These are phyloP conservation scores for Phragmites australis DNA, from an alignment of 176 grass and related monocot genomes.

Conservation along the genomic window DNA sequence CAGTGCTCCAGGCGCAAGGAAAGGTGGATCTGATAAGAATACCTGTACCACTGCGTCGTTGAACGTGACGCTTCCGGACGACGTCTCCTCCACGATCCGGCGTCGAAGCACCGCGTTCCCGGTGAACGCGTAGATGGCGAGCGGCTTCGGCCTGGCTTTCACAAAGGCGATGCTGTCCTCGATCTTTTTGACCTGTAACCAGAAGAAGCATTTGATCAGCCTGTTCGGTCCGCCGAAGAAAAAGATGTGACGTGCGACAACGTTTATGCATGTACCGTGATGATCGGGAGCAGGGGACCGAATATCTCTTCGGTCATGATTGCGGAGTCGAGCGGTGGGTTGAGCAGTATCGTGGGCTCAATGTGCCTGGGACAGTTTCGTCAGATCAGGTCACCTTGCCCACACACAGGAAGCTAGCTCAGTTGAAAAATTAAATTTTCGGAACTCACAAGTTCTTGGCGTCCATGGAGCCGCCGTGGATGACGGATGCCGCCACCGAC, in stretches of 20 bases:
- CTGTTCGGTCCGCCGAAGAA: neutral
- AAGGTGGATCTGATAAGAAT: neutral
- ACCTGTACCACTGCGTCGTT: conserved; percentile 87
- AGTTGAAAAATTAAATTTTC: neutral
- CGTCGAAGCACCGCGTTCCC: conserved; percentile 40
- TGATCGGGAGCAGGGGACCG: conserved; percentile 87
- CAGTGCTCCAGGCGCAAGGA: neutral
- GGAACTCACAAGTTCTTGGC: conserved; percentile 58
- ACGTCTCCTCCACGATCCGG: conserved; percentile 72
- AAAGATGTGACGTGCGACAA: neutral
- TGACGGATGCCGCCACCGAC: conserved; percentile 53
- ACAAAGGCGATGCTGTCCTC: conserved; percentile 84
- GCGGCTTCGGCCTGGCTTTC: conserved; percentile 64
- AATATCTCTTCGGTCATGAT: conserved; percentile 98
- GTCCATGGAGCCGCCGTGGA: conserved; percentile 69
- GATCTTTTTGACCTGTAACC: conserved; percentile 71
- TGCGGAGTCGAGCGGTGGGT: conserved; percentile 82
- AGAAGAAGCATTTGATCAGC: neutral
- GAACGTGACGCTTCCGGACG: conserved; percentile 74
- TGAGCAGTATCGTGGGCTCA: conserved; percentile 83
- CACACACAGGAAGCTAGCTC: neutral
- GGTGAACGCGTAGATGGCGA: conserved; percentile 88
- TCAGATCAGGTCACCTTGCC: neutral
- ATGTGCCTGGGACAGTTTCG: conserved; percentile 53
- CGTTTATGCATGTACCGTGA: conserved; percentile 50